Evolutionary conservation across 2,329 filamentous ascomycete species (phyloP).

Genomic region (Nemania abortiva): DNA sequence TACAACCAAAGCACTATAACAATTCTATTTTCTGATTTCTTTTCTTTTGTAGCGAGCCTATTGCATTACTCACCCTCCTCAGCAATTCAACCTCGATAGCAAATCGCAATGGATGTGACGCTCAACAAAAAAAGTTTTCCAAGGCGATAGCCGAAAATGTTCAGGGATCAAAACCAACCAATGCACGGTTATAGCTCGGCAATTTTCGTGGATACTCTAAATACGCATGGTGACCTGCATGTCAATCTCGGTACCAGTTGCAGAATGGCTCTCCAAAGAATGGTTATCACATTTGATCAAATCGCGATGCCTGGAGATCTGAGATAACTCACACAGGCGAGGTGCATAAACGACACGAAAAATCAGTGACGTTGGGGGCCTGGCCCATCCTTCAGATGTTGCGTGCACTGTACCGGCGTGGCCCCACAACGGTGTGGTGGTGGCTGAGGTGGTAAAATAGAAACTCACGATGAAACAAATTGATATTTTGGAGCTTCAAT

Average conservation of each 20-base stretch:
- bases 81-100: not conserved
- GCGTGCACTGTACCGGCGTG: conserved; percentile 13
- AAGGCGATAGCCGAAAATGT: not conserved
- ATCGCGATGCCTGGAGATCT: conserved; percentile 22
- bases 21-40: not conserved
- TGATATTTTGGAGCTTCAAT: conserved; percentile 7
- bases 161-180: not conserved
- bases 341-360: not conserved
- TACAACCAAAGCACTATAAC: not conserved
- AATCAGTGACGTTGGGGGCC: not conserved
- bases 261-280: conserved; percentile 5
- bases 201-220: conserved; percentile 6
- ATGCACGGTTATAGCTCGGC: not conserved
- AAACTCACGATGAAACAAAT: not conserved
- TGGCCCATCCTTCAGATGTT: not conserved
- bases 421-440: conserved; percentile 16
- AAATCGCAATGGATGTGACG: not conserved
- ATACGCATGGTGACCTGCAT: conserved; percentile 29
- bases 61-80: not conserved
- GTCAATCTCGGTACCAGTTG: conserved; percentile 16
- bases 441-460: conserved; percentile 16
- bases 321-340: conserved; percentile 21
- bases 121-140: not conserved
- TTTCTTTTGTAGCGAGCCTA: not conserved
- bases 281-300: conserved; percentile 27